These are phyloP conservation scores for Cordyceps cicadae DNA, from an alignment of 2,329 filamentous ascomycete species.

Conservation along the genomic window DNA sequence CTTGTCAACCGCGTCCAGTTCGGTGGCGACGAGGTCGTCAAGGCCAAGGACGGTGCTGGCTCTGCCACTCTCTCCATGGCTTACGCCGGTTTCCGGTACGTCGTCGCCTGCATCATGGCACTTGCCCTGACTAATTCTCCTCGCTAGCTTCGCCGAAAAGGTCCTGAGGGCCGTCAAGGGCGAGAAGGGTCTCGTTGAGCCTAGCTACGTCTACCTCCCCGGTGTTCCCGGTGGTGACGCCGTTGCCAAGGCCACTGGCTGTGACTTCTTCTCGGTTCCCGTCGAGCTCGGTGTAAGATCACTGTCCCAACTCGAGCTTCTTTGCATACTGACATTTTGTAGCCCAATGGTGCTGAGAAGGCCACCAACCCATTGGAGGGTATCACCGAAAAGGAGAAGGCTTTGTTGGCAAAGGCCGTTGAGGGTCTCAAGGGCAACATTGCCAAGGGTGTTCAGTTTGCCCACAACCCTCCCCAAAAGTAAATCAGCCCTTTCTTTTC, in stretches of 20 bases:
- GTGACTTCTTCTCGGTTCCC: conserved; percentile 93
- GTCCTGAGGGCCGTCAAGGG: conserved; percentile 82
- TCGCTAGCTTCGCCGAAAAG: conserved; percentile 77
- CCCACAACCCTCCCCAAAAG: conserved; percentile 81
- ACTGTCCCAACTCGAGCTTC: neutral
- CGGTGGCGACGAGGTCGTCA: conserved; percentile 92
- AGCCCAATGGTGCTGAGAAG: conserved; percentile 82
- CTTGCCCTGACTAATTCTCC: conserved; percentile 12
- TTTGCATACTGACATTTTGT: conserved; percentile 22
- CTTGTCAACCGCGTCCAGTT: conserved; percentile 95
- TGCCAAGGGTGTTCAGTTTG: conserved; percentile 84
- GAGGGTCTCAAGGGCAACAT: conserved; percentile 87
- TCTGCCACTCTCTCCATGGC: conserved; percentile 93
- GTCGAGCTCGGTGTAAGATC: conserved; percentile 85
- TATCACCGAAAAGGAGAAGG: conserved; percentile 82
- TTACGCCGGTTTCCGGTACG: conserved; percentile 84
- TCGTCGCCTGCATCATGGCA: conserved; percentile 9
- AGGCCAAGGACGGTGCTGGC: conserved; percentile 86
- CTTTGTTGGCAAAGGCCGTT: conserved; percentile 66
- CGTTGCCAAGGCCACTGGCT: conserved; percentile 73
- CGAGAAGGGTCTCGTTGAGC: conserved; percentile 87
- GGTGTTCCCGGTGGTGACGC: conserved; percentile 82
- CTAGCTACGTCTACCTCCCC: conserved; percentile 90
- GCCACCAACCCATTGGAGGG: conserved; percentile 68
- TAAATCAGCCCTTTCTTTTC: conserved; percentile 39